These are phyloP conservation scores for Colletotrichum sojae DNA, from an alignment of 2,329 filamentous ascomycete genomes.

Conservation along the genomic window DNA sequence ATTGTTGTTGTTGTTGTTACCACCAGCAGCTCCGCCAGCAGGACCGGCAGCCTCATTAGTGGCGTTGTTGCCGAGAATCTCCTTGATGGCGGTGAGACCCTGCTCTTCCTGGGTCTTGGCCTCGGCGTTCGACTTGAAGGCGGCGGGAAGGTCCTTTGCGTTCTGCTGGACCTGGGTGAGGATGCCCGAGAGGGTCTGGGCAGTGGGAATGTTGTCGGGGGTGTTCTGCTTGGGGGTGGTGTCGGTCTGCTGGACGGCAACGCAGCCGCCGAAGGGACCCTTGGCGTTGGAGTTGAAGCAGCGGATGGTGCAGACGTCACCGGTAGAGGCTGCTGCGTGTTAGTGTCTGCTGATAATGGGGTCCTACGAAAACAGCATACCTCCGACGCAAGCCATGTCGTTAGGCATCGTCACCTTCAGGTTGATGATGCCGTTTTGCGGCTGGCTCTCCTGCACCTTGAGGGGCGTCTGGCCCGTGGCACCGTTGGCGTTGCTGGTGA, in stretches of 20 bases:
- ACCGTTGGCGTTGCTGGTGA: conserved; percentile 61
- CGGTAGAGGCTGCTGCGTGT: conserved; percentile 61
- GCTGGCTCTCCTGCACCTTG: conserved; percentile 68
- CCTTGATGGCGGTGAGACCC: conserved; percentile 57
- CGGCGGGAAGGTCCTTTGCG: conserved; percentile 61
- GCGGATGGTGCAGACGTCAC: conserved; percentile 72
- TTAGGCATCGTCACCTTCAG: conserved; percentile 69
- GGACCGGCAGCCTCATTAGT: conserved; percentile 51
- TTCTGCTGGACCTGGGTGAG: conserved; percentile 66
- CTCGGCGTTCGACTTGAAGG: conserved; percentile 59
- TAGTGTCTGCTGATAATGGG: conserved; percentile 22
- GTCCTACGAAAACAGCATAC: conserved; percentile 47
- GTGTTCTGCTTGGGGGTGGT: conserved; percentile 57
- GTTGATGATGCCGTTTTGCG: conserved; percentile 68
- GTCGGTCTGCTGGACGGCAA: conserved; percentile 70
- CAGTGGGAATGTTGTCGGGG: conserved; percentile 61
- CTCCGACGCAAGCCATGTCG: conserved; percentile 64
- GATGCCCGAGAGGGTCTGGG: conserved; percentile 60
- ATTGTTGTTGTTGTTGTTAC: conserved; percentile 39
- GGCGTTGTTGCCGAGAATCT: conserved; percentile 50
- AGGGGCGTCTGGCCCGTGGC: conserved; percentile 61
- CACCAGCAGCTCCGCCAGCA: neutral
- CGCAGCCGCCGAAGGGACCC: conserved; percentile 71
- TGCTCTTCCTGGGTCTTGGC: conserved; percentile 48
- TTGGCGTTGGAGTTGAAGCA: conserved; percentile 71